phyloP scores from a whole-genome alignment of 768 basidiomycete species.

The Aureoboletus auriporus region DNA sequence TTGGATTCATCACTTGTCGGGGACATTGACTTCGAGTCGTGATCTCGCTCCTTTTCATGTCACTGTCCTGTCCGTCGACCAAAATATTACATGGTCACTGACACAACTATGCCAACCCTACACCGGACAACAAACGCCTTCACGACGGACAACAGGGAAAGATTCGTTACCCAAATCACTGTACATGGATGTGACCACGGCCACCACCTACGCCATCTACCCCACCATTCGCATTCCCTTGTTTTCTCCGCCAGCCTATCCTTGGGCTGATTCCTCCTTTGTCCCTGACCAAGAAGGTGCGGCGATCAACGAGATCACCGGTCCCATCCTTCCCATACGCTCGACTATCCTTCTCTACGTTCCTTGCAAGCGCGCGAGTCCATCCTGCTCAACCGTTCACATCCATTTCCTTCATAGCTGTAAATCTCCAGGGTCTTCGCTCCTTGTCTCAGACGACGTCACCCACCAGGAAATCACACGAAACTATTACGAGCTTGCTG shows the following conservation, averaged over 20 bases:
- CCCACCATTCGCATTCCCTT: constrained; percentile 42
- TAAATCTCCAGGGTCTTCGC: constrained; percentile 40
- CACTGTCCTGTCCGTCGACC: constrained; percentile 56
- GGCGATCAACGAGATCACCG: constrained; percentile 26
- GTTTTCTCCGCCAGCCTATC: constrained; percentile 32
- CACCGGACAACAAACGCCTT: constrained; percentile 21
- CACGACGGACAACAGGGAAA: constrained; percentile 29
- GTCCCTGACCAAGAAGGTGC: constrained; percentile 31
- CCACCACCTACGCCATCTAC: constrained; percentile 48
- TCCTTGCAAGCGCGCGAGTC: constrained; percentile 42
- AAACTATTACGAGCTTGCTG: constrained; percentile 67
- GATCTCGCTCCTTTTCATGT: constrained; percentile 56
- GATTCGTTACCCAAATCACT: constrained; percentile 26
- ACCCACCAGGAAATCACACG: constrained; percentile 53
- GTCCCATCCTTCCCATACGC: constrained; percentile 48
- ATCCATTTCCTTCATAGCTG: constrained; percentile 56
- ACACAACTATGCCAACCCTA: constrained; percentile 29
- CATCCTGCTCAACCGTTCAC: constrained; percentile 46
- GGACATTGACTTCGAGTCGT: constrained; percentile 32
- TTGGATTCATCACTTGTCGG: constrained; percentile 56
- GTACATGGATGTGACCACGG: constrained; percentile 32
- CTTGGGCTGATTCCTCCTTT: constrained; percentile 25
- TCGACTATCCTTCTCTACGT: constrained; percentile 56
- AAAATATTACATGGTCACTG: constrained; percentile 57
- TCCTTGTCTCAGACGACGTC: constrained; percentile 29